Evolutionary conservation across 305 asterid species (phyloP), one percentile per base, ranked within the genome.

Genomic region (Fraxinus albicans): DNA sequence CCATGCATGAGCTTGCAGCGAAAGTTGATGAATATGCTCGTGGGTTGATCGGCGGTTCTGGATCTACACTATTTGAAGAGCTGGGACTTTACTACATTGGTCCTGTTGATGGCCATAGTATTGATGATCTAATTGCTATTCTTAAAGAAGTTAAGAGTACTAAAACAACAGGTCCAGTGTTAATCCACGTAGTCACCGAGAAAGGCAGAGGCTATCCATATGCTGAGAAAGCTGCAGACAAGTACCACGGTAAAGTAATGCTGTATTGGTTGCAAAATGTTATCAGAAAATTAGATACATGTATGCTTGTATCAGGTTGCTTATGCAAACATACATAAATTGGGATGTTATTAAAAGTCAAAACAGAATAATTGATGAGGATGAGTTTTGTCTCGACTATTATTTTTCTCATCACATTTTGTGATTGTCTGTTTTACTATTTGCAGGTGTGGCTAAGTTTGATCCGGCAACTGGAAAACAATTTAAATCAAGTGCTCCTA

Each of bases 21-120:
- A 96, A 96, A 90, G 98, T 96, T n/a, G 99, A 96, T 79, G 99
- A 94, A 82, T 96, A 96, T 86, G 98, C 99, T 84, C 98, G 99
- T 69, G 99, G 99, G 44, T 42, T 96, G 91, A 96, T 96, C 80
- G 92, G 99, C 83, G 98, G 98, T 73, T 90, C 98, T 8, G 98
- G 99, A 42, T 93, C 99, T 2, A 88, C 98, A 7, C 88, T 96
- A 76, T 94, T 96, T 82, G 99, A 96, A 82, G 99, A 94, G 90
- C 97, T 96, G 42, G 99, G 98, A 65, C 93, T 96, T 76, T 96
- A 96, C 79, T 96, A 96, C 79, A 96, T 96, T 23, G 99, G 99
- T 75, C 99, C 99, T 8, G 99, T 96, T 7, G 99, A 96, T 82
- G 99, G 99, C 36, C 99, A 96, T 86, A 94, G 85, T 81, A 87